Conservation (phyloP, 2,329 filamentous ascomycete species). For the Microdochium trichocladiopsis region DNA sequence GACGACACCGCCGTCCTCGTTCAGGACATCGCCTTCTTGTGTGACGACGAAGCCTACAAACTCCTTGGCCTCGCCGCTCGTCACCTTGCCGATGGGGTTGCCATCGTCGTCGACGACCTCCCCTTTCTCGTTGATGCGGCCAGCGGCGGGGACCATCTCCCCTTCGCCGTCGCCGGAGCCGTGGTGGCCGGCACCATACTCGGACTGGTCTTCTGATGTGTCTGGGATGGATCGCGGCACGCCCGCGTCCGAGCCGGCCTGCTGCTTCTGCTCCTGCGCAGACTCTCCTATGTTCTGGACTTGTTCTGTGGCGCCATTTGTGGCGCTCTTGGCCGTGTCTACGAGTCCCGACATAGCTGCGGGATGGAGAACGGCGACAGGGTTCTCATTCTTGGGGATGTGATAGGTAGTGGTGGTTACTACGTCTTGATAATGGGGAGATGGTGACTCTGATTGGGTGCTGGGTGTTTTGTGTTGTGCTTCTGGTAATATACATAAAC, state of each 20-base stretch:
- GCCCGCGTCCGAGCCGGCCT: not conserved
- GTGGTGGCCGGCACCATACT: constrained; percentile 8
- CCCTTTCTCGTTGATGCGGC: constrained; percentile 43
- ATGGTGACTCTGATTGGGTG: constrained; percentile 7
- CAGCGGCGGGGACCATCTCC: constrained; percentile 26
- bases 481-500: not conserved
- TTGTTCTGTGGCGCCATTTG: constrained; percentile 7
- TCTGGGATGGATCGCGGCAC: constrained; percentile 17
- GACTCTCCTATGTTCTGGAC: not conserved
- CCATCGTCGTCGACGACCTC: constrained; percentile 49
- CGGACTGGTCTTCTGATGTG: constrained; percentile 7
- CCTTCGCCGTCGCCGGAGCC: constrained; percentile 17
- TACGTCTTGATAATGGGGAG: constrained; percentile 3
- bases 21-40: constrained; percentile 25
- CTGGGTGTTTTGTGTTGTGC: not conserved
- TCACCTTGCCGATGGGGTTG: constrained; percentile 35
- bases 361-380: constrained; percentile 15
- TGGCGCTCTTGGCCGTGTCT: constrained; percentile 13
- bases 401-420: constrained; percentile 12
- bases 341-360: constrained; percentile 19
- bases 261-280: not conserved
- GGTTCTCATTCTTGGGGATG: constrained; percentile 10
- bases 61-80: constrained; percentile 17
- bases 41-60: constrained; percentile 24
- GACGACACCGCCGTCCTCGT: constrained; percentile 20